A percentile compares a stretch with the other conserved stretches of the same genome.
phyloP scores from a whole-genome alignment of 2,329 filamentous ascomycete species.

The Clarireedia hainanense region DNA sequence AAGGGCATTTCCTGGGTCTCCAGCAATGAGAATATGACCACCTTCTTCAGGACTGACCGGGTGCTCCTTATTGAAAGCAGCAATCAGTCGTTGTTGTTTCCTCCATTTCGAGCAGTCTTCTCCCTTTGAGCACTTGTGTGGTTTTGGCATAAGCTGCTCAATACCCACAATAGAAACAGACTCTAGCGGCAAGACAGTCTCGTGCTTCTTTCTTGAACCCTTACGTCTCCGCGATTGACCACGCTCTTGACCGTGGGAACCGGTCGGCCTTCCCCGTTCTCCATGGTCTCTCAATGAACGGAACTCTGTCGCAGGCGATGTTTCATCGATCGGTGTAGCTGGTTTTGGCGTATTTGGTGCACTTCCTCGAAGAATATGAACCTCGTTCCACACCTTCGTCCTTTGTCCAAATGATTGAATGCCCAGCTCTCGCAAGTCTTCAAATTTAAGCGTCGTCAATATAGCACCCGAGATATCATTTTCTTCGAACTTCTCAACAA shows the following conservation, averaged over 20 bases:
- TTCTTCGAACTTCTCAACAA: slow-evolving; percentile 77
- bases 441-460: slow-evolving; percentile 83
- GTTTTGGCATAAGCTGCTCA: slow-evolving; percentile 78
- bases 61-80: slow-evolving; percentile 67
- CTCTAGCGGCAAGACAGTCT: slow-evolving; percentile 69
- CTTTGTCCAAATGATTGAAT: slow-evolving; percentile 77
- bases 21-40: slow-evolving; percentile 67
- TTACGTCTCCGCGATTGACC: slow-evolving; percentile 17
- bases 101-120: slow-evolving; percentile 77
- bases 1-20: slow-evolving; percentile 69
- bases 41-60: slow-evolving; percentile 47
- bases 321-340: slow-evolving; percentile 54
- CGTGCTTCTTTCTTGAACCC: slow-evolving; percentile 30
- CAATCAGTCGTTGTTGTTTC: slow-evolving; percentile 71
- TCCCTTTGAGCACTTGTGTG: slow-evolving; percentile 78
- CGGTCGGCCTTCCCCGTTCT: slow-evolving; percentile 15
- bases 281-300: slow-evolving; percentile 17
- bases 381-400: slow-evolving; percentile 73
- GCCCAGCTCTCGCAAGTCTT: slow-evolving; percentile 74
- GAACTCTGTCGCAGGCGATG: slow-evolving; percentile 30
- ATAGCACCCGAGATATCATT: slow-evolving; percentile 91
- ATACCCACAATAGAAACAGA: slow-evolving; percentile 89
- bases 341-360: slow-evolving; percentile 43
- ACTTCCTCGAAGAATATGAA: slow-evolving; percentile 58
- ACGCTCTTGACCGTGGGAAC: slow-evolving; percentile 21